Evolutionary conservation across 257 asterid species (phyloP), one percentile per base, ranked within the genome.

Genomic region (Solanum habrochaites): DNA sequence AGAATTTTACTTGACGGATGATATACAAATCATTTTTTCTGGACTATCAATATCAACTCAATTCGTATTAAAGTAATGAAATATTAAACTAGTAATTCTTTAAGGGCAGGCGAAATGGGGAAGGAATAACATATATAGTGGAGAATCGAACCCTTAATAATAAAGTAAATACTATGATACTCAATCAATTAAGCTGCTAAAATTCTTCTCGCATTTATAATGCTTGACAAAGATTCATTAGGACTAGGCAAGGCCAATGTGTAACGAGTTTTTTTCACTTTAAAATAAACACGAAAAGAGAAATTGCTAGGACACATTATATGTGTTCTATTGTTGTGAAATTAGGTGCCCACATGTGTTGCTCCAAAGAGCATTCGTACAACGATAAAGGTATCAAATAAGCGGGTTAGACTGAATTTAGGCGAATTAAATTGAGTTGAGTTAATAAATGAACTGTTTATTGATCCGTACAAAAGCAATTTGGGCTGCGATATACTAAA

Each of bases 401-500:
- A 14, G 3, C 1, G 21, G 21, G 3, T 49, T 49, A 49, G 0
- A 20, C 8, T 15, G 6, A 16, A 52, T 16, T 52, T 16, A 52
- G 9, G 0, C 0, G 1, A 1, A 5, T 16, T 0, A 52, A 52
- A 52, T 15, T 1, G 3, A 3, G 1, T 1, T 49, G 8, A 16
- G 60, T 49, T 49, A 49, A 49, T 15, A 52, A 52, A 52, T 52
- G 23, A 15, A 52, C 1, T 5, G 8, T 2, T 15, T 49, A 49
- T 49, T 15, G 0, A 52, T 0, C 1, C 7, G 9, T 52, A 52
- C 9, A 15, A 52, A 52, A 9, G 47, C 12, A 9, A 10, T 10
- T 2, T 4, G 12, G 8, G 23, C 1, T 15, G 60, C 3, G 6
- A 49, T 49, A 6, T 8, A 6, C 60, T 15, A 16, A 49, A 3